These are phyloP conservation scores for Amanita pseudoporphyria DNA, from an alignment of 768 basidiomycete species.

Conservation along the genomic window DNA sequence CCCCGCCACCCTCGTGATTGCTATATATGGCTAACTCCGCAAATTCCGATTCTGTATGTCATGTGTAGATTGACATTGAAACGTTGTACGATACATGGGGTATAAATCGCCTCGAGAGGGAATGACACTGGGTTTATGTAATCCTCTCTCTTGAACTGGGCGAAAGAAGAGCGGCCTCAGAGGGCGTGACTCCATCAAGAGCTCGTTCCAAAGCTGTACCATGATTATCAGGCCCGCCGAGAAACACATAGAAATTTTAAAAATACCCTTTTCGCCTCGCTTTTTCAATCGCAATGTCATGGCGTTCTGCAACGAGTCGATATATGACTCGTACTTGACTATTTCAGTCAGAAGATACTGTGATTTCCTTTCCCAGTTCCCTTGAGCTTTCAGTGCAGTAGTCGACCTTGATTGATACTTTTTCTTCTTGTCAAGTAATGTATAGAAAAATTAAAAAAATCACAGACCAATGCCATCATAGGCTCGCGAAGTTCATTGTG, in stretches of 20 bases:
- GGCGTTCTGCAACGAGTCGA: slow-evolving; percentile 78
- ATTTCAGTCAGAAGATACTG: slow-evolving; percentile 86
- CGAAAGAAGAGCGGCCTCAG: not conserved
- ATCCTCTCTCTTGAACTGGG: not conserved
- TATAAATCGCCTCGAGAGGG: not conserved
- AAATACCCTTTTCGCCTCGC: slow-evolving; percentile 71
- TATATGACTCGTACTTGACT: slow-evolving; percentile 93
- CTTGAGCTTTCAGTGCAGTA: slow-evolving; percentile 65
- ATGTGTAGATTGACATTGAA: not conserved
- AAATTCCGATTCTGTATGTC: too few species aligned
- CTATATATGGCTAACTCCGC: too few species aligned
- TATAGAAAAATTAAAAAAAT: not conserved
- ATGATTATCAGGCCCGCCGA: not conserved
- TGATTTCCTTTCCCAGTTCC: slow-evolving; percentile 91
- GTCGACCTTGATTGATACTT: slow-evolving; percentile 76
- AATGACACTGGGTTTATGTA: not conserved
- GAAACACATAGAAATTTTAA: not conserved
- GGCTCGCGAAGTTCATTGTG: slow-evolving; percentile 81
- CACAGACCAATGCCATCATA: slow-evolving; percentile 66
- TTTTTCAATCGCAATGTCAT: slow-evolving; percentile 82
- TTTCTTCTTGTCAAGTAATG: slow-evolving; percentile 10
- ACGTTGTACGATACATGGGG: not conserved
- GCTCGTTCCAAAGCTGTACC: slow-evolving; percentile 2
- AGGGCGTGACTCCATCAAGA: not conserved
- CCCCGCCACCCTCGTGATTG: too few species aligned